Percentiles rank a stretch among this genome's conserved stretches.
Evolutionary conservation across 495 filamentous ascomycete genomes (phyloP).

Genomic region (Talaromyces wortmannii): DNA sequence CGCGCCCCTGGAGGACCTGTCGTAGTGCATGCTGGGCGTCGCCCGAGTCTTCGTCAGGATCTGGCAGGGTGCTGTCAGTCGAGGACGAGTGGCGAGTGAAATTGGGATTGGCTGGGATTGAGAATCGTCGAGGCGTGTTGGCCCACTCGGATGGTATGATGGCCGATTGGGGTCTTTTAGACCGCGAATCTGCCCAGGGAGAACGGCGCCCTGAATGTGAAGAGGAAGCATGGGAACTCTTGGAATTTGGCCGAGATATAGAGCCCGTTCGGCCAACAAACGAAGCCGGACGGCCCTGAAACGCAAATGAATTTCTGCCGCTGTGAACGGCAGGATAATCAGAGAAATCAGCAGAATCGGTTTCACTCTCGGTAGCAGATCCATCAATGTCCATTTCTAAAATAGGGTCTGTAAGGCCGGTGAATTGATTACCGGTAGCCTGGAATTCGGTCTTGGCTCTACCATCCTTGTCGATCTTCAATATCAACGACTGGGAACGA

Average conservation of each 20-base stretch:
- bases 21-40: conserved; percentile 59
- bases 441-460: conserved; percentile 66
- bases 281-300: conserved; percentile 40
- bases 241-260: conserved; percentile 44
- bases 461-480: conserved; percentile 66
- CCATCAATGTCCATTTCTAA: conserved; percentile 40
- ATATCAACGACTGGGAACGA: conserved; percentile 47
- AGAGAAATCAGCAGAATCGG: conserved; percentile 55
- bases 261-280: conserved; percentile 41
- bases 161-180: background rate
- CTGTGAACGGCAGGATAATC: conserved; percentile 62
- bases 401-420: conserved; percentile 32
- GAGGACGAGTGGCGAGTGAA: conserved; percentile 27
- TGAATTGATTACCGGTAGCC: conserved; percentile 4
- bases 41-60: conserved; percentile 40
- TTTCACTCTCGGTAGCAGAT: conserved; percentile 41
- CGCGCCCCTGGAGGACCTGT: conserved; percentile 61
- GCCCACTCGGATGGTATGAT: conserved; percentile 24
- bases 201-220: conserved; percentile 35
- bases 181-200: conserved; percentile 25
- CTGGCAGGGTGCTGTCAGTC: conserved; percentile 51
- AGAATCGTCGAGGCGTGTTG: conserved; percentile 30
- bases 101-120: conserved; percentile 24
- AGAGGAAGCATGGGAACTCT: conserved; percentile 43
- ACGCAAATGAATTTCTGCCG: conserved; percentile 53